Evolutionary conservation across 129 eudicot genomes (phyloP), one percentile per base, ranked within the genome.

Genomic region (Erigeron canadensis): DNA sequence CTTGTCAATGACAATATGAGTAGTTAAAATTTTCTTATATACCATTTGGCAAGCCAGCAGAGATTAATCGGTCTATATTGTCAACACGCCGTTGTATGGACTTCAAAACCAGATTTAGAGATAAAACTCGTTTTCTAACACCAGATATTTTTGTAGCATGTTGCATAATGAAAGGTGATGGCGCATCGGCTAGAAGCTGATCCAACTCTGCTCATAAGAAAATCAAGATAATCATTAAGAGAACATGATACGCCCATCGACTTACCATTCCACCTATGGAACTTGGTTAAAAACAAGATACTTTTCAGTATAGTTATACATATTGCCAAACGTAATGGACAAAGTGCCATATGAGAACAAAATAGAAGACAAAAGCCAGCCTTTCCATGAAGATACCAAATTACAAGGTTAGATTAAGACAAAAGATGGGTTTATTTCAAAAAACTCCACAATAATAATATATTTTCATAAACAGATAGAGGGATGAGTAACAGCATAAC

Each of bases 141-240:
- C 84, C 84, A 60, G 96, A 84, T 60, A 94, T 81, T 69, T 86
- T 94, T 57, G 85, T 85, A 59, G 96, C 98, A 63, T 94, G 96
- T 74, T 94, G 98, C 92, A 87, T 87, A 18, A 94, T 82, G 65
- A 94, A 94, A 42, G 98, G 96, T 65, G 89, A 75, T 17, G 98
- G 98, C 40, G 96, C 96, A 86, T 94, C 98, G 67, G 91, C 98
- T 50, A 94, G 86, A 66, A 94, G 82, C 43, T 84, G 91, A 77
- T 89, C 98, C 76, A 94, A 93, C 81, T 94, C 98, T 94, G 87
- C 54, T 76, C 15, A 45, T 43, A 64, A 69, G 22, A 63, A 55
- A 46, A 43, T 54, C 50, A 68, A 55, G 5, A 23, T 47, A 39
- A 28, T 28, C 34, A 28, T 28, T 28, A 28, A 28, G 34, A 28